Percentiles rank a stretch among this genome's conserved stretches.
Conservation (phyloP, 352 stramenopile species). For the Thalassiosira oceanica region DNA sequence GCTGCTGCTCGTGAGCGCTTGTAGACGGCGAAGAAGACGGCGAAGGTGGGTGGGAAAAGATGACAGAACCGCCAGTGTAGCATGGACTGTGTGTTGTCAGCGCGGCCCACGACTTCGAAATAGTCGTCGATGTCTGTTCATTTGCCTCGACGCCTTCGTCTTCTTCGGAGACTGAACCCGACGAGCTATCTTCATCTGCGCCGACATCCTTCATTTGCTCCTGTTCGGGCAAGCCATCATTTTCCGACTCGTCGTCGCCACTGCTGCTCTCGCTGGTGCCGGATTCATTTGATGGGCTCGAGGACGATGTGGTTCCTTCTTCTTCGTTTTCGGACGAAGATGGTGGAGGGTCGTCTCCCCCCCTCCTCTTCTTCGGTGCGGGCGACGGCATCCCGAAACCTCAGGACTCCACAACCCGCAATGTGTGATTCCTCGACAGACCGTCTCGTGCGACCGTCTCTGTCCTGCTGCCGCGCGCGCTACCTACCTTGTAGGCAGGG, state of each 20-base stretch:
- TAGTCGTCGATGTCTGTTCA: constrained; percentile 8
- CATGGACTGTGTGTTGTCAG: constrained; percentile 63
- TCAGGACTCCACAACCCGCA: too few relatives aligned
- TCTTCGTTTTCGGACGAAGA: constrained; percentile 1
- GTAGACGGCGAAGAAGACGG: constrained; percentile 2
- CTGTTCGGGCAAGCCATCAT: not conserved
- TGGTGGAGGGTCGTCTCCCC: too few relatives aligned
- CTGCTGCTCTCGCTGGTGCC: constrained; percentile 4
- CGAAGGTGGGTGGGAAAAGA: constrained; percentile 30
- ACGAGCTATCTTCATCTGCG: constrained; percentile 10
- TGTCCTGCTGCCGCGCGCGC: too few relatives aligned
- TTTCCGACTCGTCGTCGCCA: constrained; percentile 6
- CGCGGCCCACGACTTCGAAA: constrained; percentile 77
- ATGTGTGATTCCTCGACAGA: too few relatives aligned
- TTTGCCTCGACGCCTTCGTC: constrained; percentile 17
- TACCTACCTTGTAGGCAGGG: too few relatives aligned
- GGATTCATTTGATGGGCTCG: constrained; percentile 8
- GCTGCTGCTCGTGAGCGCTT: constrained; percentile 5
- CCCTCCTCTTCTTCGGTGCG: too few relatives aligned
- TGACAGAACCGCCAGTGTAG: constrained; percentile 72
- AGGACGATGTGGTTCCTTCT: too few relatives aligned
- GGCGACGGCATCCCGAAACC: too few relatives aligned
- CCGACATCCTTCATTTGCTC: constrained; percentile 3
- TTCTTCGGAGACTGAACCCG: constrained; percentile 5
- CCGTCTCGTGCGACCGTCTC: too few relatives aligned